phyloP scores from a whole-genome alignment of 2,329 filamentous ascomycete species.

The Pestalotiopsis fici region DNA sequence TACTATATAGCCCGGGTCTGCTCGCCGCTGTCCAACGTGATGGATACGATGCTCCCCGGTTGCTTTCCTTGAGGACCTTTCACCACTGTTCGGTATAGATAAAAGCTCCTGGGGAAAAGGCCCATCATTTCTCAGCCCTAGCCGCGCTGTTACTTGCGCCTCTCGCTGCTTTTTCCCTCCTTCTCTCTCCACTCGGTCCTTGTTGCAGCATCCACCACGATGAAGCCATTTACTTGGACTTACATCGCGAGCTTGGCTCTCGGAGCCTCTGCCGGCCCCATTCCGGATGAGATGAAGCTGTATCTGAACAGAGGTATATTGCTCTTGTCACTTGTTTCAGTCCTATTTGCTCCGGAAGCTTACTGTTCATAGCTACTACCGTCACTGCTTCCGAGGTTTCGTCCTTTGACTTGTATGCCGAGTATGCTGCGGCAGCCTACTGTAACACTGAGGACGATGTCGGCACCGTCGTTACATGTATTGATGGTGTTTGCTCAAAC shows the following conservation, averaged over 20 bases:
- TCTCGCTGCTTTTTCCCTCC: not conserved
- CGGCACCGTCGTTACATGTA: conserved; percentile 44
- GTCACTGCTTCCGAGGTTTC: conserved; percentile 29
- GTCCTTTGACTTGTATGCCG: conserved; percentile 48
- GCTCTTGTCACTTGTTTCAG: not conserved
- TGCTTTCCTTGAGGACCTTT: not conserved
- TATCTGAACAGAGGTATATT: conserved; percentile 32
- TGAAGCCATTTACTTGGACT: conserved; percentile 27
- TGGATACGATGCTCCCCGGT: not conserved
- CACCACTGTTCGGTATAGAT: not conserved
- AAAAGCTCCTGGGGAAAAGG: not conserved
- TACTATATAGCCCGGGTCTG: not conserved
- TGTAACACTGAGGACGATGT: conserved; percentile 47
- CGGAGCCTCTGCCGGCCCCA: conserved; percentile 20
- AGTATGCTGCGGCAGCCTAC: conserved; percentile 54
- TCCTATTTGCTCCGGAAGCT: not conserved
- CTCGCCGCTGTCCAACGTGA: not conserved
- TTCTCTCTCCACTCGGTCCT: not conserved
- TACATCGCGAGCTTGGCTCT: conserved; percentile 25
- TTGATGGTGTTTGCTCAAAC: conserved; percentile 41
- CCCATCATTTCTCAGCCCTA: not conserved
- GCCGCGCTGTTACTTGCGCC: not conserved
- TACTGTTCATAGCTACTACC: not conserved
- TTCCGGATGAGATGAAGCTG: conserved; percentile 14
- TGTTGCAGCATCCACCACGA: conserved; percentile 16